These are phyloP conservation scores for Reutealis trisperma DNA, from an alignment of 345 rosid genomes.

Conservation along the genomic window DNA sequence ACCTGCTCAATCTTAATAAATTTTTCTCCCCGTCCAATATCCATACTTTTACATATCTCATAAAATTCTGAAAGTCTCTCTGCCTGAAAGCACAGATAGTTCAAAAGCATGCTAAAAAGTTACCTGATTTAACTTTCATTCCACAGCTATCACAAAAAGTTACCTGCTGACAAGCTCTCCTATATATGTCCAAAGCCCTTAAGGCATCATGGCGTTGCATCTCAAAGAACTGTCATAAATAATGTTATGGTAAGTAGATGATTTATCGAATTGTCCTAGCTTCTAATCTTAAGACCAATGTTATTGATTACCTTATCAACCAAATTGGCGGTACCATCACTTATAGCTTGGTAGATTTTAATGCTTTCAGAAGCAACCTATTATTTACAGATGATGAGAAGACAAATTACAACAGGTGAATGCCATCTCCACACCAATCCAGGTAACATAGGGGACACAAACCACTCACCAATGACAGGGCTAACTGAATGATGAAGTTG, in stretches of 20 bases:
- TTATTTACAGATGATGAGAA: conserved; percentile 16
- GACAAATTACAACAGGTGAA: conserved; percentile 6
- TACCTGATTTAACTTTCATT: not conserved
- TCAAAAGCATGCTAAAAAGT: not conserved
- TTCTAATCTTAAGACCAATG: conserved; percentile 13
- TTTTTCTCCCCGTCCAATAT: conserved; percentile 80
- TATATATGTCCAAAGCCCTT: conserved; percentile 79
- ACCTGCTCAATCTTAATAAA: conserved; percentile 96
- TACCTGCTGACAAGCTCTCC: conserved; percentile 93
- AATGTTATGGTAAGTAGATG: conserved; percentile 23
- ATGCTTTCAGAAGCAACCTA: conserved; percentile 92
- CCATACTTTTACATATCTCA: conserved; percentile 85
- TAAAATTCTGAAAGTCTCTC: conserved; percentile 91
- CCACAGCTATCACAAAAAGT: conserved; percentile 19
- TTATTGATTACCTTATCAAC: conserved; percentile 76
- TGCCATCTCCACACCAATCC: conserved; percentile 4
- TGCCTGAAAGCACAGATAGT: conserved; percentile 52
- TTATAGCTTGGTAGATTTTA: conserved; percentile 85
- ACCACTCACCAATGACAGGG: conserved; percentile 78
- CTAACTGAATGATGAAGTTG: conserved; percentile 79
- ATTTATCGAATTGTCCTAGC: conserved; percentile 16
- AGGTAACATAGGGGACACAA: conserved; percentile 8
- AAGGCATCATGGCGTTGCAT: conserved; percentile 88
- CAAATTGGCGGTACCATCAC: conserved; percentile 80
- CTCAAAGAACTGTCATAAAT: conserved; percentile 81